A percentile compares a stretch with the other conserved stretches of the same genome.
phyloP scores from a whole-genome alignment of 148 eudicot genomes.

The Oxyria digyna region DNA sequence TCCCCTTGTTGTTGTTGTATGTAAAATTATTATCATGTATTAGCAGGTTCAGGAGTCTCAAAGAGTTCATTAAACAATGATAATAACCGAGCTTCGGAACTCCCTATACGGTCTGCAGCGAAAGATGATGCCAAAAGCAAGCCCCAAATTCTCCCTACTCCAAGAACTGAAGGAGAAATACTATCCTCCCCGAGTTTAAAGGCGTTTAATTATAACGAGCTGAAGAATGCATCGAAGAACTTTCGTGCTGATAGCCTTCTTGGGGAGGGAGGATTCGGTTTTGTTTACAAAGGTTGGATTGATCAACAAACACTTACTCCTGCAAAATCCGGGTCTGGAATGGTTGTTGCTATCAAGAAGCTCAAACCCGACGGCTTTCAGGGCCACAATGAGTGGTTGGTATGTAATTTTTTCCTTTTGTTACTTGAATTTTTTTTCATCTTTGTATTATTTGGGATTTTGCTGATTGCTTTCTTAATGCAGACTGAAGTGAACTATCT shows the following conservation, averaged over 20 bases:
- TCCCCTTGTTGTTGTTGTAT: no score
- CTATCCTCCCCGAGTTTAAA: conserved; percentile 40
- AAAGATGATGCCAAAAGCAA: conserved; percentile 27
- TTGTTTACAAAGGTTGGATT: conserved; percentile 83
- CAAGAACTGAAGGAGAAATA: conserved; percentile 51
- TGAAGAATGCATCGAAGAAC: conserved; percentile 61
- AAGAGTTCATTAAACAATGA: conserved; percentile 28
- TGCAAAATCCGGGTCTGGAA: conserved; percentile 69
- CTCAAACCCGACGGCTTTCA: conserved; percentile 83
- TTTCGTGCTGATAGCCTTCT: conserved; percentile 66
- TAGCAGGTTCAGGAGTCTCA: conserved; percentile 31
- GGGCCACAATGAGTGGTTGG: conserved; percentile 93
- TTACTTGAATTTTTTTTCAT: neutral
- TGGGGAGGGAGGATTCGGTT: conserved; percentile 89
- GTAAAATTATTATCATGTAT: neutral
- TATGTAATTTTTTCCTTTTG: conserved; percentile 21
- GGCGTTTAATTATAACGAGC: conserved; percentile 47
- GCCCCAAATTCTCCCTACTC: conserved; percentile 31
- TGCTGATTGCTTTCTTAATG: neutral
- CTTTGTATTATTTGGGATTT: no score
- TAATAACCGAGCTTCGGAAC: conserved; percentile 29
- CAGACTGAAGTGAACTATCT: conserved; percentile 81
- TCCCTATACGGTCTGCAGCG: conserved; percentile 28
- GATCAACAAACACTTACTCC: conserved; percentile 56
- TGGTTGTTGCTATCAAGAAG: conserved; percentile 74